Percentiles rank a stretch among this genome's conserved stretches.
Evolutionary conservation across 2,329 filamentous ascomycete genomes (phyloP).

Genomic region (Calcarisporium arbuscula): DNA sequence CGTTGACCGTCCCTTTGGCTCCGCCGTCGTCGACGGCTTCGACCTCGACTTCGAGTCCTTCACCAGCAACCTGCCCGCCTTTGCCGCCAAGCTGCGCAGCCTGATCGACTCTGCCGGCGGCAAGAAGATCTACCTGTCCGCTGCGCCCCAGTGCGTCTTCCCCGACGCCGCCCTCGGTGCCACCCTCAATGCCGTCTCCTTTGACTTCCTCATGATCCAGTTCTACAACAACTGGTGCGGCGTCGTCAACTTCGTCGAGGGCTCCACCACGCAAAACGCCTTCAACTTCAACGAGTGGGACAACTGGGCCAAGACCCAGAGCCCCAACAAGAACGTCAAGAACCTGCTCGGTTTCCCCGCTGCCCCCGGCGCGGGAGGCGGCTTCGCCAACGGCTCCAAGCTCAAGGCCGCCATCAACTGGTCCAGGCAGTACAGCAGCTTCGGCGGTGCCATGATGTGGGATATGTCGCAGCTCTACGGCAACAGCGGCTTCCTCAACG

Average conservation of each 20-base stretch:
- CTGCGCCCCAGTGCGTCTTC: constrained; percentile 62
- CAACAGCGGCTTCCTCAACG: constrained; percentile 49
- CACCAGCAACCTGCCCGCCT: constrained; percentile 53
- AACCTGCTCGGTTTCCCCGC: constrained; percentile 57
- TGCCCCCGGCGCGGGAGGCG: constrained; percentile 42
- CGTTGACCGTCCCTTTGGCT: constrained; percentile 59
- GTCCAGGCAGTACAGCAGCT: constrained; percentile 47
- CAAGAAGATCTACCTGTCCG: constrained; percentile 57
- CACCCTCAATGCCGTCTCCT: constrained; percentile 47
- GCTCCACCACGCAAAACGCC: constrained; percentile 36
- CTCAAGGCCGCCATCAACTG: constrained; percentile 47
- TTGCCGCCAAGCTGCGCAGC: constrained; percentile 50
- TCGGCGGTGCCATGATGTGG: constrained; percentile 66
- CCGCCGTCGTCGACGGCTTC: constrained; percentile 63
- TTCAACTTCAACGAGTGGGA: constrained; percentile 62
- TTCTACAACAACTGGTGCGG: constrained; percentile 68
- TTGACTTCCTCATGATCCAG: constrained; percentile 58
- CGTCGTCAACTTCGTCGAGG: constrained; percentile 42
- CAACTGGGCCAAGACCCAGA: constrained; percentile 52
- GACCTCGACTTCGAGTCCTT: constrained; percentile 68
- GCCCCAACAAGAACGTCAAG: constrained; percentile 54
- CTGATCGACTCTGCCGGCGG: constrained; percentile 45
- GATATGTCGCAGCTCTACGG: constrained; percentile 55
- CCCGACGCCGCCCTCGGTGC: constrained; percentile 54
- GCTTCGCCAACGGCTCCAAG: constrained; percentile 38